phyloP scores from a whole-genome alignment of 805 yeast species.

The Myxozyma kluyveri region DNA sequence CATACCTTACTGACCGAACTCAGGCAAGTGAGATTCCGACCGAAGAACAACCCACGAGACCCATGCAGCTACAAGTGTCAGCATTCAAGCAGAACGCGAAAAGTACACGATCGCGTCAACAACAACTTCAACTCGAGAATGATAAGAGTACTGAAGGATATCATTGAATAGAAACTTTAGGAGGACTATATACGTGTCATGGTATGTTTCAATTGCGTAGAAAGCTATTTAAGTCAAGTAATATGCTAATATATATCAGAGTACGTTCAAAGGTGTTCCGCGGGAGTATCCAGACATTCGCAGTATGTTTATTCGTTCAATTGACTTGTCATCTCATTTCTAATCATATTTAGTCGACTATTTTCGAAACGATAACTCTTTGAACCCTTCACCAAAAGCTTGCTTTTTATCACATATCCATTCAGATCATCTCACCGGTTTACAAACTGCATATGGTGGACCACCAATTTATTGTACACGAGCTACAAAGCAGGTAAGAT shows the following conservation, averaged over 20 bases:
- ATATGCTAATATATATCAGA: conserved; percentile 1
- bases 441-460: conserved; percentile 43
- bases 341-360: conserved; percentile 35
- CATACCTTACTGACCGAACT: no score
- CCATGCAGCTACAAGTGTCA: no score
- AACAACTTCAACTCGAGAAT: no score
- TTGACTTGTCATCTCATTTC: not conserved
- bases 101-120: no score
- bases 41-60: no score
- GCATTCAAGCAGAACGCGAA: no score
- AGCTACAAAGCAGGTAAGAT: conserved; percentile 38
- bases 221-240: no score
- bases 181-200: no score
- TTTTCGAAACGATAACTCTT: conserved; percentile 27
- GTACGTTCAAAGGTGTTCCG: conserved; percentile 45
- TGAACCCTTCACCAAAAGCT: conserved; percentile 33
- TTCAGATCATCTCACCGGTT: conserved; percentile 53
- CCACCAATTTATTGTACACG: conserved; percentile 49
- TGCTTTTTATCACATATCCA: conserved; percentile 54
- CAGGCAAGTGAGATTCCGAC: no score
- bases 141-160: no score
- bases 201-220: no score
- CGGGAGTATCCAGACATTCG: conserved; percentile 51
- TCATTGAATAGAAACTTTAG: no score
- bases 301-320: conserved; percentile 35